Base-by-base conservation (phyloP, 305 asterid genomes). In the Petunia hybrid region DNA sequence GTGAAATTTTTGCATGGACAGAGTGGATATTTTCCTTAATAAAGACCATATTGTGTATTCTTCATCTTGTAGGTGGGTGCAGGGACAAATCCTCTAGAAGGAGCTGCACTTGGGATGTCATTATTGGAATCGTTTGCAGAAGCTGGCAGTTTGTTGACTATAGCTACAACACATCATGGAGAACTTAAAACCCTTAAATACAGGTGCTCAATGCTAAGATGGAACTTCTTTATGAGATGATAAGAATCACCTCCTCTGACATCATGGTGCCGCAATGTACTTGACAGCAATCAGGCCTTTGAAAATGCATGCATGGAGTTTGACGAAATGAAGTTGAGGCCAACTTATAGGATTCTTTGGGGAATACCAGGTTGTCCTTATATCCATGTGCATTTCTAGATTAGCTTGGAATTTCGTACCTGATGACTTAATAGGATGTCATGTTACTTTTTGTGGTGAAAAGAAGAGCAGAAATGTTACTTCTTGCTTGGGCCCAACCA, bases 261-360 rank as follows among this genome's bases (percentile, higher is more conserved):
- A 82, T 69, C 84, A 76, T 62, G 80, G 79, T 70, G 73, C 65
- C 55, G 83, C 80, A 82, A 83, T 82, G 76, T 90, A 85, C 51
- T 63, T 65, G 66, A 79, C 97, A 97, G 99, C 88, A 92, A 93
- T 76, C 65, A 82, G 83, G 94, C 93, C 80, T 97, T 97, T 71
- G 99, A 94, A 86, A 97, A 94, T 93, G 99, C 99, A 46, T 93
- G 98, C 82, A 91, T 97, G 99, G 99, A 97, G 89, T 97, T 93
- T 74, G 99, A 94, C 78, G 99, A 97, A 89, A 93, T 88, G 87
- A 89, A 92, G 84, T 88, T 94, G 89, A 94, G 89, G 89, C 99
- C 99, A 77, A 93, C 99, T 64, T 97, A 91, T 88, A 89, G 95
- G 89, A 93, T 97, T 87, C 97, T 97, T 82, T 94, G 99, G 99